Percentiles rank a stretch among this genome's conserved stretches.
Conservation (phyloP, 1,284 basidiomycete genomes). For the Malassezia psittaci region DNA sequence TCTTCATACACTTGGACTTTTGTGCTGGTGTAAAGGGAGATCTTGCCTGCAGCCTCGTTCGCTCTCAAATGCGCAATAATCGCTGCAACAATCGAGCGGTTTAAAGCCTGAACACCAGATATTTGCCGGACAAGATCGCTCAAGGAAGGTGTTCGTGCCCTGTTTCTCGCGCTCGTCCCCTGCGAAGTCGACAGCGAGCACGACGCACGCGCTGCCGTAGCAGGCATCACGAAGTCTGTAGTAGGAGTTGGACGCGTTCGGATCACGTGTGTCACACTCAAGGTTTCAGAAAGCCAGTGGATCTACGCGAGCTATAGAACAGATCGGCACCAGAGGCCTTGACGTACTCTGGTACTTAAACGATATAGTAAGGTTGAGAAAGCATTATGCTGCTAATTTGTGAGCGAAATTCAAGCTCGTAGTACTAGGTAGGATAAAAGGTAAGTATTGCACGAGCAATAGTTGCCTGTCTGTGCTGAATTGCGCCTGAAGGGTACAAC, state of each 20-base stretch:
- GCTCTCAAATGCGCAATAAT: conserved; percentile 3
- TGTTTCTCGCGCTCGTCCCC: background rate
- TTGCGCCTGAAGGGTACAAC: too few species aligned
- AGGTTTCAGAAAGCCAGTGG: too few species aligned
- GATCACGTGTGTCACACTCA: background rate
- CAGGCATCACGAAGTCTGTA: background rate
- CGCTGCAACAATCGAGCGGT: conserved; percentile 10
- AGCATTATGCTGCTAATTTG: too few species aligned
- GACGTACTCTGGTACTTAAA: too few species aligned
- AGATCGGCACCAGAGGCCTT: too few species aligned
- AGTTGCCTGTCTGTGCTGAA: too few species aligned
- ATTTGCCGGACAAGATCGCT: conserved; percentile 3
- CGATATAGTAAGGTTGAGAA: too few species aligned
- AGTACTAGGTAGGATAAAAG: too few species aligned
- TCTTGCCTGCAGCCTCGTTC: background rate
- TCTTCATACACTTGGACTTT: background rate
- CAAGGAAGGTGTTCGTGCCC: background rate
- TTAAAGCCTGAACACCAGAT: background rate
- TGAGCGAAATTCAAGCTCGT: too few species aligned
- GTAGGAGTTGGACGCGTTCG: background rate
- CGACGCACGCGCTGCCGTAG: background rate
- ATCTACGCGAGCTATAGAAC: too few species aligned
- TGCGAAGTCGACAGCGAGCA: background rate
- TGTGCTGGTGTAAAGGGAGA: conserved; percentile 16
- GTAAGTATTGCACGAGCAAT: too few species aligned